These are phyloP conservation scores for Penicillium sclerotiorum DNA, from an alignment of 2,329 filamentous ascomycete species.

Conservation along the genomic window DNA sequence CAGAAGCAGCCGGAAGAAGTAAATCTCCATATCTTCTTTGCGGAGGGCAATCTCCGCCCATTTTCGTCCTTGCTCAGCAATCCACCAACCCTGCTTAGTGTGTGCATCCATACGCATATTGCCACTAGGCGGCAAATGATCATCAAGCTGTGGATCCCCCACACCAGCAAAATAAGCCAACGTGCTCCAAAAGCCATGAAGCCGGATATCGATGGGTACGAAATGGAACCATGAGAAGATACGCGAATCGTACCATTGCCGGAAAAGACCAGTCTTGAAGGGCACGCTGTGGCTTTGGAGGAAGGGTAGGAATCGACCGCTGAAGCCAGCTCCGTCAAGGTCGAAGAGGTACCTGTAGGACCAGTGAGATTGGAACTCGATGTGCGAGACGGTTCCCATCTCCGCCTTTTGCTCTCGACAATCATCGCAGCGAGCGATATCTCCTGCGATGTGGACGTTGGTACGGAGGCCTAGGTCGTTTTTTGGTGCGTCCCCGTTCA, in stretches of 20 bases:
- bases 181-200: constrained; percentile 73
- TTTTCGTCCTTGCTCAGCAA: constrained; percentile 65
- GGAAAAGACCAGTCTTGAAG: constrained; percentile 70
- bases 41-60: constrained; percentile 68
- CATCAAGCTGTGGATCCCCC: constrained; percentile 20
- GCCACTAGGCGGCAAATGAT: constrained; percentile 44
- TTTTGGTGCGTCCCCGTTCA: constrained; percentile 41
- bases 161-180: constrained; percentile 72
- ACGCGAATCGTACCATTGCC: constrained; percentile 77
- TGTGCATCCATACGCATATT: constrained; percentile 54
- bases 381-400: constrained; percentile 50
- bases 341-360: constrained; percentile 72
- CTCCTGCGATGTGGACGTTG: constrained; percentile 63
- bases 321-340: constrained; percentile 69
- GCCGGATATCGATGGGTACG: constrained; percentile 72
- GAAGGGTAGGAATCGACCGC: constrained; percentile 65
- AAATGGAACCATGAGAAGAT: constrained; percentile 78
- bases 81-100: constrained; percentile 61
- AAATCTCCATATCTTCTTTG: constrained; percentile 77
- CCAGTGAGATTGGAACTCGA: constrained; percentile 62
- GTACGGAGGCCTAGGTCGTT: constrained; percentile 57
- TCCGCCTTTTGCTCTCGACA: constrained; percentile 58
- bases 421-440: constrained; percentile 60
- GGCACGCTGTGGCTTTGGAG: constrained; percentile 69
- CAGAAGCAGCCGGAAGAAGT: constrained; percentile 74